Conservation (phyloP, 495 filamentous ascomycete species). For the Xylaria intraflava region DNA sequence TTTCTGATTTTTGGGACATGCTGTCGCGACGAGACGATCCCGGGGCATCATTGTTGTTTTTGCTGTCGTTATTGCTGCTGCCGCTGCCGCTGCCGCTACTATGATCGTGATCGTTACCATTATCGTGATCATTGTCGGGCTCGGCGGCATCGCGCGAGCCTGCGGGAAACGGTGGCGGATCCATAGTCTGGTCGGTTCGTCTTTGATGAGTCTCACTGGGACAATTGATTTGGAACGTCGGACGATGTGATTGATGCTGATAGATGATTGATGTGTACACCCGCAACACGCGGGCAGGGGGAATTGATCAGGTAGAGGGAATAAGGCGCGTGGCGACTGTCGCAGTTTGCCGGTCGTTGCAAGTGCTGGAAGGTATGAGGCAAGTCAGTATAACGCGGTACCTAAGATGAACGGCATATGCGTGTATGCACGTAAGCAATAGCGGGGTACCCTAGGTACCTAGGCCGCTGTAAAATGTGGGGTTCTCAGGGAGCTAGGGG, state of each 20-base stretch:
- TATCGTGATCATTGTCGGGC: conserved; percentile 13
- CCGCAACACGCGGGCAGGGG: too few species aligned
- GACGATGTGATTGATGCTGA: conserved; percentile 1
- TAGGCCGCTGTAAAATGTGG: too few species aligned
- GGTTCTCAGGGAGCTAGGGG: too few species aligned
- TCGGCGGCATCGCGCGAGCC: conserved; percentile 16
- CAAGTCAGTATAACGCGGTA: too few species aligned
- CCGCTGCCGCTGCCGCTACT: background rate
- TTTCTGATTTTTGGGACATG: conserved; percentile 59
- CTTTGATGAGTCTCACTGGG: conserved; percentile 4
- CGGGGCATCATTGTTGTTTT: background rate
- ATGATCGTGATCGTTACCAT: background rate
- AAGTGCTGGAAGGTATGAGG: too few species aligned
- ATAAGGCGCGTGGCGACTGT: too few species aligned
- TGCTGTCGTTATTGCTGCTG: conserved; percentile 7
- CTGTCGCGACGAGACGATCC: conserved; percentile 39
- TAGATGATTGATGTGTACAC: background rate
- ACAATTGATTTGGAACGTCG: background rate
- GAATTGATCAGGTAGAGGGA: too few species aligned
- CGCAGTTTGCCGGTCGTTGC: too few species aligned
- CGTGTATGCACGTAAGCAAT: background rate
- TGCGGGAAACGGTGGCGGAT: conserved; percentile 17
- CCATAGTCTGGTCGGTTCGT: conserved; percentile 21
- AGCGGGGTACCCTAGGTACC: background rate
- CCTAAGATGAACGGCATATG: background rate